Conservation (phyloP, 1,139 yeast species). For the Blastobotrys malaysiensis region DNA sequence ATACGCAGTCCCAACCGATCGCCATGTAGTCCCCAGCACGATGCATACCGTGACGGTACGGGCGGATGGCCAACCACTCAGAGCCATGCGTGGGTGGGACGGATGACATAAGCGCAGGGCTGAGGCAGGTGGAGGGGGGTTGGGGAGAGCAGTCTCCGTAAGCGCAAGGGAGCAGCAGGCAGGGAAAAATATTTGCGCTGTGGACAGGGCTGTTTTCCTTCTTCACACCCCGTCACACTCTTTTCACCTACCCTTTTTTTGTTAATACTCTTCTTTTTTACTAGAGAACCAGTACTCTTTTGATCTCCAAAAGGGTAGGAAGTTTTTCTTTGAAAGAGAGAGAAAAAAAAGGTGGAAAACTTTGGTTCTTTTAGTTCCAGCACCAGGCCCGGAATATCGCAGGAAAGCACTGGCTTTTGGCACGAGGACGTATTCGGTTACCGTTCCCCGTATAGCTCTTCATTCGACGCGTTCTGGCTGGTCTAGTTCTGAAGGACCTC, state of each 20-base stretch:
- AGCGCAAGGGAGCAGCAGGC: background rate
- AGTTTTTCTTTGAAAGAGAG: background rate
- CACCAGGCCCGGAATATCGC: background rate
- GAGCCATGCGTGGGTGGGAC: background rate
- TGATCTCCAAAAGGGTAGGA: background rate
- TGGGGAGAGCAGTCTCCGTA: too few relatives aligned
- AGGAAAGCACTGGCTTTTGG: too few relatives aligned
- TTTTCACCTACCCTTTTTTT: background rate
- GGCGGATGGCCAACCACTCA: slow-evolving; percentile 2
- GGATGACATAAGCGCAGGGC: background rate
- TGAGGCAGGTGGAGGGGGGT: background rate
- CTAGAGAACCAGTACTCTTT: background rate
- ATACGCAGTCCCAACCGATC: background rate
- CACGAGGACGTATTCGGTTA: background rate
- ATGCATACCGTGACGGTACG: background rate
- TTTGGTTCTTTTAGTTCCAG: slow-evolving; percentile 2
- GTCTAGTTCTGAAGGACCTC: background rate
- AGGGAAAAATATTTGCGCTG: background rate
- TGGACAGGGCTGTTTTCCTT: background rate
- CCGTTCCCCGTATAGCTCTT: background rate
- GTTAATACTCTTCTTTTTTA: background rate
- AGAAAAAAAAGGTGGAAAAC: slow-evolving; percentile 2
- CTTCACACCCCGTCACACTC: slow-evolving; percentile 3
- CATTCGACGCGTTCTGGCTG: background rate
- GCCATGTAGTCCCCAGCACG: background rate